These are phyloP conservation scores for Coccomyxa subellipsoidea DNA, from an alignment of 163 green algal genomes.

Conservation along the genomic window DNA sequence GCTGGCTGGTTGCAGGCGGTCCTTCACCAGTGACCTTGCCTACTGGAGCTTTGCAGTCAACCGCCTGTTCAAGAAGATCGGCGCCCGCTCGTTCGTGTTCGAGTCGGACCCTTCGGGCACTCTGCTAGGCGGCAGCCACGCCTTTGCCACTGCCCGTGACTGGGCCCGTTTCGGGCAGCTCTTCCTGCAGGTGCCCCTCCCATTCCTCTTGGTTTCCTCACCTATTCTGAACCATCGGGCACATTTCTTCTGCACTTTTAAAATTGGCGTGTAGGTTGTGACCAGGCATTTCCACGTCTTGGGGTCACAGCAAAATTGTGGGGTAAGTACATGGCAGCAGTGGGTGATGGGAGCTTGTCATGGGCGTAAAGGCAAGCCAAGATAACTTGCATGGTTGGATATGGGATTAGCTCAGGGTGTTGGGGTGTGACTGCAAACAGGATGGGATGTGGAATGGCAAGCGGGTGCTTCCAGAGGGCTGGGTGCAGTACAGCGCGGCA, in stretches of 20 bases:
- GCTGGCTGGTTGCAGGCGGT: not conserved
- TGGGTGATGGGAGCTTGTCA: too few relatives aligned
- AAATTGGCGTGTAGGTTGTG: too few relatives aligned
- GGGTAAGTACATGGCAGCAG: too few relatives aligned
- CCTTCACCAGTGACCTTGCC: not conserved
- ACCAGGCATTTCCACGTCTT: too few relatives aligned
- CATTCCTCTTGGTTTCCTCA: not conserved
- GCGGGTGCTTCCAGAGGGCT: slow-evolving; percentile 1
- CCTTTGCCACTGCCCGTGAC: slow-evolving; percentile 3
- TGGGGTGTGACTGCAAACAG: not conserved
- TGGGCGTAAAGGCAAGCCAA: too few relatives aligned
- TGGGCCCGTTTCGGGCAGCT: slow-evolving; percentile 13
- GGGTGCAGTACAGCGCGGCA: slow-evolving; percentile 7
- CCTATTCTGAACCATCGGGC: not conserved
- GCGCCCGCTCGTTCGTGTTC: not conserved
- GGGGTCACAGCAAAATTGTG: too few relatives aligned
- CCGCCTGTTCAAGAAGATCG: slow-evolving; percentile 10
- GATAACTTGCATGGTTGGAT: too few relatives aligned
- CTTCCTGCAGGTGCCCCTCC: slow-evolving; percentile 13
- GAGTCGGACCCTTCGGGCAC: slow-evolving; percentile 3
- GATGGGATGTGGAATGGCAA: slow-evolving; percentile 12
- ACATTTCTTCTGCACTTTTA: too few relatives aligned
- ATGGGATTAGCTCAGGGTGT: too few relatives aligned
- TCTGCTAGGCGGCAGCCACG: not conserved
- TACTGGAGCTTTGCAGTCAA: slow-evolving; percentile 19